Conservation (phyloP, 2,329 filamentous ascomycete species). For the Aureobasidium sp. region DNA sequence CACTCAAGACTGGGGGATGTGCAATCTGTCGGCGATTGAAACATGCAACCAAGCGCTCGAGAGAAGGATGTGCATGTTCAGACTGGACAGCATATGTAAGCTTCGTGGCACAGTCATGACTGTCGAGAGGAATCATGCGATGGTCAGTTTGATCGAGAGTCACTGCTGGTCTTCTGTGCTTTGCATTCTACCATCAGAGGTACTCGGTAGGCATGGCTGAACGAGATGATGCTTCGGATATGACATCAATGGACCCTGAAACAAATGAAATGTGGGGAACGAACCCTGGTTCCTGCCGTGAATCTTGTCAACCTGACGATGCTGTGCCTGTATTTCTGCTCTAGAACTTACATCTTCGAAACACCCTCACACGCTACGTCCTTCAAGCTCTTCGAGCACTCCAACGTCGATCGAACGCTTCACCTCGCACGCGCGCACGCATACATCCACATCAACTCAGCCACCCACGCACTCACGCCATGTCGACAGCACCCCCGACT, state of each 20-base stretch:
- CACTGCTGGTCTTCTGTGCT: neutral
- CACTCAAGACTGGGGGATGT: neutral
- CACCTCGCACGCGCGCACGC: neutral
- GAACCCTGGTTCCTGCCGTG: neutral
- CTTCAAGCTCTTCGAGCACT: neutral
- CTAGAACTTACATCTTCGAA: neutral
- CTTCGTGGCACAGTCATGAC: neutral
- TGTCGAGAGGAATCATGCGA: neutral
- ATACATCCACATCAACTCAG: neutral
- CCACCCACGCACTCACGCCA: neutral
- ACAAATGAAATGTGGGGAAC: neutral
- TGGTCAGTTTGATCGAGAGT: neutral
- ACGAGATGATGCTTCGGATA: neutral
- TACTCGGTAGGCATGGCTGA: neutral
- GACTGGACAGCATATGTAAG: neutral
- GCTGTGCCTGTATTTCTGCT: neutral
- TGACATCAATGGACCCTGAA: neutral
- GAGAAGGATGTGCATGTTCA: neutral
- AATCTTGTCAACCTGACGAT: neutral
- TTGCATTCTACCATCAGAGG: neutral
- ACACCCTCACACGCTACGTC: neutral
- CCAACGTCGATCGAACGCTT: neutral
- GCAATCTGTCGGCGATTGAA: no score
- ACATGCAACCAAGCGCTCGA: no score
- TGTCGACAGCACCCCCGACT: slow-evolving; percentile 44